These are phyloP conservation scores for Rhynchospora pubera DNA, from an alignment of 176 grass and related monocot species.

Conservation along the genomic window DNA sequence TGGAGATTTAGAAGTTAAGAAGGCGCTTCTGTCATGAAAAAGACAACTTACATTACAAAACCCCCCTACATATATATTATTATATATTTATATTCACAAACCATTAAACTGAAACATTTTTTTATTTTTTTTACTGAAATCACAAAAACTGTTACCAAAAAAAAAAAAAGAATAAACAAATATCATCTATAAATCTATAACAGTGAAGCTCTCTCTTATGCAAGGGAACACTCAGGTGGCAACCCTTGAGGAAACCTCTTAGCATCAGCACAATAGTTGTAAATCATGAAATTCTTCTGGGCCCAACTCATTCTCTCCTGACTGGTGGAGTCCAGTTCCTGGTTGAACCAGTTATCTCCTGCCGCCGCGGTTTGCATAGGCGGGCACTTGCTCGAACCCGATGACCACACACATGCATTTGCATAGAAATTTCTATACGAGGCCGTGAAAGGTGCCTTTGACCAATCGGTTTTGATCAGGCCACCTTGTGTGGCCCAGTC, in stretches of 20 bases:
- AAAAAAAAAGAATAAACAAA: slow-evolving; percentile 11
- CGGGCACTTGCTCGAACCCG: slow-evolving; percentile 11
- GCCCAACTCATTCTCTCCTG: slow-evolving; percentile 55
- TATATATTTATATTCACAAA: background rate
- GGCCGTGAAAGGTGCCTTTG: slow-evolving; percentile 53
- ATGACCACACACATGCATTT: slow-evolving; percentile 51
- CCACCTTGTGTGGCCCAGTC: slow-evolving; percentile 86
- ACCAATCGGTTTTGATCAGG: slow-evolving; percentile 78
- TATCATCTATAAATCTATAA: background rate
- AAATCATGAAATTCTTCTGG: slow-evolving; percentile 80
- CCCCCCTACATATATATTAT: background rate
- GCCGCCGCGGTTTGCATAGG: slow-evolving; percentile 20
- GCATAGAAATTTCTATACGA: slow-evolving; percentile 55
- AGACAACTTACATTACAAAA: background rate
- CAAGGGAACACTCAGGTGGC: slow-evolving; percentile 55
- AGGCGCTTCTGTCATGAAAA: background rate
- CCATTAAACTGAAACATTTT: background rate
- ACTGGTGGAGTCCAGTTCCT: slow-evolving; percentile 66
- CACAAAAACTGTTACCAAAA: background rate
- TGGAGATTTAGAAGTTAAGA: background rate
- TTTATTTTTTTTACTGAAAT: background rate
- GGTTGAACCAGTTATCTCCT: slow-evolving; percentile 55
- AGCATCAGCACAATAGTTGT: slow-evolving; percentile 76
- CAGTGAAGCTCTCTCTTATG: background rate
- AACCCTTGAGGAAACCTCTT: slow-evolving; percentile 45